phyloP scores from a whole-genome alignment of 2,329 filamentous ascomycete species.

The Trichoderma sp. region DNA sequence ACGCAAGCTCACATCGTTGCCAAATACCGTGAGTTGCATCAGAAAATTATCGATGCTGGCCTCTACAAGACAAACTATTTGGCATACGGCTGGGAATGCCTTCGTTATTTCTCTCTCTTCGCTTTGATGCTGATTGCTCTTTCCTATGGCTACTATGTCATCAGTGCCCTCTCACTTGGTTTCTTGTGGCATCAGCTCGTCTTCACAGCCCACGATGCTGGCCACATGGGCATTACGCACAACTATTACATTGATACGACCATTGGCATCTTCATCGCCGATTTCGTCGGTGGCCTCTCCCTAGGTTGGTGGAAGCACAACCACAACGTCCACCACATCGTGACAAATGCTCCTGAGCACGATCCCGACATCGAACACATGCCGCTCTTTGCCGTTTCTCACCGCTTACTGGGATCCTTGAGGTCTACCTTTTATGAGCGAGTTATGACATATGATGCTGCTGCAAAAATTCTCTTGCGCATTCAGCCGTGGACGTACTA shows the following conservation, averaged over 20 bases:
- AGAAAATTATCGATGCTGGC: slow-evolving; percentile 52
- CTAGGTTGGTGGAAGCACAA: slow-evolving; percentile 70
- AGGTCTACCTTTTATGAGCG: slow-evolving; percentile 65
- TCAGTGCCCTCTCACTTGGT: slow-evolving; percentile 55
- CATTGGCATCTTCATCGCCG: slow-evolving; percentile 61
- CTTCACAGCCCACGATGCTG: slow-evolving; percentile 65
- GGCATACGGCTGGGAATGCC: slow-evolving; percentile 56
- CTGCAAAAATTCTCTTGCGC: slow-evolving; percentile 56
- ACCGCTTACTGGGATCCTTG: slow-evolving; percentile 63
- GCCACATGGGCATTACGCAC: slow-evolving; percentile 60
- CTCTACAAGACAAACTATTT: slow-evolving; percentile 57
- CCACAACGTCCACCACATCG: slow-evolving; percentile 66
- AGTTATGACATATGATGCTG: slow-evolving; percentile 60
- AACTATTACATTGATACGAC: slow-evolving; percentile 57
- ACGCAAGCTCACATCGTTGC: slow-evolving; percentile 41
- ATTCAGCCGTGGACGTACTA: slow-evolving; percentile 69
- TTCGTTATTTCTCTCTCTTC: slow-evolving; percentile 55
- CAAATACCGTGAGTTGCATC: slow-evolving; percentile 56
- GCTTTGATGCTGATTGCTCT: slow-evolving; percentile 45
- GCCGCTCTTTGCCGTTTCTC: slow-evolving; percentile 65
- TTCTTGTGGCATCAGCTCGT: slow-evolving; percentile 59
- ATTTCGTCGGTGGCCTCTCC: slow-evolving; percentile 63
- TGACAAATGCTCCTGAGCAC: slow-evolving; percentile 62
- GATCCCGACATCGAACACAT: slow-evolving; percentile 64
- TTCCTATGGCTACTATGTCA: slow-evolving; percentile 52